These are phyloP conservation scores for Globisporangium echinulatum DNA, from an alignment of 352 stramenopile species.

Conservation along the genomic window DNA sequence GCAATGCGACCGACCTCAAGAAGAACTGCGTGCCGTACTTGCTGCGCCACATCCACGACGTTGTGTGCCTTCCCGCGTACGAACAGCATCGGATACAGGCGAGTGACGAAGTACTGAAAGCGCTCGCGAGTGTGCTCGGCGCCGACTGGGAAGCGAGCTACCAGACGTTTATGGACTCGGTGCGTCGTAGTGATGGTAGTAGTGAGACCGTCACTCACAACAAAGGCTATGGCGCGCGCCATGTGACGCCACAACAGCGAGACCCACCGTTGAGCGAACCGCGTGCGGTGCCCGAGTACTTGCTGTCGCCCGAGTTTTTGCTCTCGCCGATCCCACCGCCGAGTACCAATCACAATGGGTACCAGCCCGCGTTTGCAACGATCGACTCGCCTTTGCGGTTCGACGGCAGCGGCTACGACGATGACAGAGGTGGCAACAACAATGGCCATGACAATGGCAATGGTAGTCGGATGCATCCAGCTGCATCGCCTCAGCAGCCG, in stretches of 20 bases:
- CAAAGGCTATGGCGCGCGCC: neutral
- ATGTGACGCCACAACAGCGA: neutral
- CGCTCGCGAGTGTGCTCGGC: conserved; percentile 71
- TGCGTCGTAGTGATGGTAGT: neutral
- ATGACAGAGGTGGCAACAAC: neutral
- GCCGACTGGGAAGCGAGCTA: conserved; percentile 74
- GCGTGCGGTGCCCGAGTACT: conserved; percentile 29
- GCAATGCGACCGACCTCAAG: conserved; percentile 73
- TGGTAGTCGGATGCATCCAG: neutral
- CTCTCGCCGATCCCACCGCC: conserved; percentile 34
- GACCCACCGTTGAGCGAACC: conserved; percentile 18
- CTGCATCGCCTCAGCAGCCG: conserved; percentile 4
- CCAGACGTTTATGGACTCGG: conserved; percentile 49
- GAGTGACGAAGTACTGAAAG: conserved; percentile 81
- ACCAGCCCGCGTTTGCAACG: conserved; percentile 29
- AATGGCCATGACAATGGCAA: neutral
- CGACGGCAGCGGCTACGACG: conserved; percentile 22
- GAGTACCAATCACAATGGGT: conserved; percentile 25
- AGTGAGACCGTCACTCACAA: neutral
- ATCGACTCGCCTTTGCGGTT: conserved; percentile 38
- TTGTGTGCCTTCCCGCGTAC: conserved; percentile 72
- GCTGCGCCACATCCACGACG: conserved; percentile 82
- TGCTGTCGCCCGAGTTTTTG: conserved; percentile 52
- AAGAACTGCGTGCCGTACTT: conserved; percentile 83
- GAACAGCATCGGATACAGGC: conserved; percentile 71